Evolutionary conservation across 2,329 filamentous ascomycete genomes (phyloP), one percentile per base, ranked within the genome.

Genomic region (Neoscytalidium dimidiatum): DNA sequence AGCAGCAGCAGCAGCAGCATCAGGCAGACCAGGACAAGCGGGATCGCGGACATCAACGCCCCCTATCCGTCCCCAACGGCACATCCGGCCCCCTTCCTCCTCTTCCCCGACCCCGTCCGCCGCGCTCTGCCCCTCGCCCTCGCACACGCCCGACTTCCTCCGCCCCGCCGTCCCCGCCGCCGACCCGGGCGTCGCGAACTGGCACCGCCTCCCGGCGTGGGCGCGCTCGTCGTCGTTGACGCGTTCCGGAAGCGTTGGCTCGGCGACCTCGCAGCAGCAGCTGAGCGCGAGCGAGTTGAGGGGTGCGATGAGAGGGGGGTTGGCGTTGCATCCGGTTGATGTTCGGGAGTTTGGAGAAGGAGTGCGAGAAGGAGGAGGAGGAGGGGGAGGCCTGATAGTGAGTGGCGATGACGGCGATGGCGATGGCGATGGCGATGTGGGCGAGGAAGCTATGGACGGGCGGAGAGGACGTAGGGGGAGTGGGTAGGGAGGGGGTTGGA

Each of bases 181-280:
- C 26, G 61, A n/a, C 46, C 19, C 14, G 2, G 62, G 62, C 5
- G 8, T 64, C 29, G 62, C 62, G 3, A 64, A 64, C 31, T n/a
- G 19, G 38, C 62, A 64, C 31, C 52, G 53, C 28, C 31, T 64
- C 9, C 63, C 63, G 5, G 28, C 51, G 11, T 64, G 63, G 63
- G 63, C 62, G 19, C 49, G 62, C 35, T n/a, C 11, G 17, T 38
- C 60, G 11, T n/a, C 58, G 31, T 21, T 13, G 14, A 29, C 35
- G 38, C 21, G 11, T 13, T 7, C 33, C 9, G 35, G 26, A 9
- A 38, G 31, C 9, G n/a, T n/a, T n/a, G 29, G 26, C n/a, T 38
- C 14, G 43, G 28, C 9, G 43, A 44, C 33, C 41, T 3, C 19
- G 46, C 13, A 14, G 28, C 17, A 11, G 13, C 4, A 11, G 21